A percentile compares a stretch with the other conserved stretches of the same genome.
Evolutionary conservation across 768 basidiomycete genomes (phyloP).

Genomic region (Pleurotus eryngii): DNA sequence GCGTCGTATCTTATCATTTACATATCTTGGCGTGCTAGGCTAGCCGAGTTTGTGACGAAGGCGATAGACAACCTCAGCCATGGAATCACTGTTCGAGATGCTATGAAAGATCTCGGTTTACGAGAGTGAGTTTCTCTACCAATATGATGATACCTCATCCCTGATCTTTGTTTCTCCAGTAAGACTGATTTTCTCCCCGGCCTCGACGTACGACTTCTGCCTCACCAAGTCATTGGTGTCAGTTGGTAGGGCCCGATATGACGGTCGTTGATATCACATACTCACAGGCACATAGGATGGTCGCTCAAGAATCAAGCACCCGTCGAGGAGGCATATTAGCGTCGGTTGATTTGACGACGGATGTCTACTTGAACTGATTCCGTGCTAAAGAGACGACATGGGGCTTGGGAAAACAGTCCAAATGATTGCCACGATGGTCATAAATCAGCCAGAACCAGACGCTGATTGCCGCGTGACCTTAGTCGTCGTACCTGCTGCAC

Average conservation of each 20-base stretch:
- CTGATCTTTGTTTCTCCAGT: conserved; percentile 21
- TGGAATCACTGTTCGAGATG: conserved; percentile 47
- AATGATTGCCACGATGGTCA: conserved; percentile 76
- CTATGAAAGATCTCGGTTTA: conserved; percentile 51
- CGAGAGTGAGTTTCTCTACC: conserved; percentile 33
- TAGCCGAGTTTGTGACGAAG: conserved; percentile 60
- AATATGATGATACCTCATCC: not conserved
- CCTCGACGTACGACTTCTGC: conserved; percentile 64
- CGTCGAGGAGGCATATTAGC: conserved; percentile 67
- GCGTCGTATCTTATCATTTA: not conserved
- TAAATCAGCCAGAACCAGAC: conserved; percentile 50
- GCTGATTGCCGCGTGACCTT: conserved; percentile 55
- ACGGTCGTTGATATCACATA: not conserved
- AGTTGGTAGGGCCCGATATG: conserved; percentile 44
- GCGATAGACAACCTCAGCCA: conserved; percentile 57
- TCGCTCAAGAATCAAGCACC: conserved; percentile 51
- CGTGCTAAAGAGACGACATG: conserved; percentile 57
- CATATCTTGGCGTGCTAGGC: conserved; percentile 28
- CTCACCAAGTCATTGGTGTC: conserved; percentile 77
- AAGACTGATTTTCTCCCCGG: conserved; percentile 60
- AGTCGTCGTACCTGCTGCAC: conserved; percentile 73
- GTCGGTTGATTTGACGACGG: conserved; percentile 20
- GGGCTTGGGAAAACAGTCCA: conserved; percentile 74
- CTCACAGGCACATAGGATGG: conserved; percentile 47
- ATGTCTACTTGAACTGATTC: too few species aligned